Percentiles rank a stretch among this genome's conserved stretches.
phyloP scores from a whole-genome alignment of 257 asterid species.

The Lithospermum erythrorhizon region DNA sequence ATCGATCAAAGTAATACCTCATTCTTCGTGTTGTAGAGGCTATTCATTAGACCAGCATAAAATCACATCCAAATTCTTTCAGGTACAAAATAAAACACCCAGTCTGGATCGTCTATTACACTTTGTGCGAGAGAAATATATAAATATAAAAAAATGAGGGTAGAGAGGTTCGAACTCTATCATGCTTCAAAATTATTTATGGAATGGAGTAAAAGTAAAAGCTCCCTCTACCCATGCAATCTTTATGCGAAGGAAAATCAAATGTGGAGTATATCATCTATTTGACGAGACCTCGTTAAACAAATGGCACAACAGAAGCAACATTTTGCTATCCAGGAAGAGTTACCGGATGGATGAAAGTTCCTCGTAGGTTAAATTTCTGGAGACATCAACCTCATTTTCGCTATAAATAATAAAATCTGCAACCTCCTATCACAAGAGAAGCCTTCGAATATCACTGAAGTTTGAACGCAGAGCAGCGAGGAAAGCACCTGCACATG shows the following conservation, averaged over 20 bases:
- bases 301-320: background rate
- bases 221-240: background rate
- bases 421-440: slow-evolving; percentile 33
- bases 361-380: background rate
- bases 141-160: no score
- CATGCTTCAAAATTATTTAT: background rate
- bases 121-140: no score
- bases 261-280: background rate
- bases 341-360: background rate
- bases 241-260: background rate
- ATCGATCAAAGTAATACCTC: no score
- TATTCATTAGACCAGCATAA: no score
- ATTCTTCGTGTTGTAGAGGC: no score
- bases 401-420: background rate
- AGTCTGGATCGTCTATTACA: no score
- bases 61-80: no score
- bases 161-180: no score
- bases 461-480: slow-evolving; percentile 60
- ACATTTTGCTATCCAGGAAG: background rate
- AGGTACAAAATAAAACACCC: no score
- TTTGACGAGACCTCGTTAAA: background rate
- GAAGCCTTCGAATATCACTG: slow-evolving; percentile 65
- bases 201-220: background rate
- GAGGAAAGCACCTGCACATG: slow-evolving; percentile 52
- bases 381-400: background rate